These are phyloP conservation scores for Coemansia sp. DNA, from an alignment of 192 early-diverging fungal genomes.

Conservation along the genomic window DNA sequence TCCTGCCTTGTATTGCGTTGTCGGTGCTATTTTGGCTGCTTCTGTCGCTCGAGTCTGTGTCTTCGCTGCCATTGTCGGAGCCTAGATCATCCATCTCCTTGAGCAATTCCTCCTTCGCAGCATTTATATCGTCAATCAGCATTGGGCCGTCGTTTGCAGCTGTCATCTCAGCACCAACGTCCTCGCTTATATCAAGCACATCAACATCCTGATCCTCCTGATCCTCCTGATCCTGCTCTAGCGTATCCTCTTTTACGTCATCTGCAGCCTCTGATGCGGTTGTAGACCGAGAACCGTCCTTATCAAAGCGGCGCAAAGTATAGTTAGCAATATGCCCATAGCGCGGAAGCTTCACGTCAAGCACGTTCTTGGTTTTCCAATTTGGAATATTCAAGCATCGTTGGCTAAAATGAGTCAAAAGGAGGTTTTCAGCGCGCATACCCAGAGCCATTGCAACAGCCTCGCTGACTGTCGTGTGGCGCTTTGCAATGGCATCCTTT, in stretches of 20 bases:
- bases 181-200: neutral
- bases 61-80: neutral
- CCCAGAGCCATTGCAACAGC: conserved; percentile 77
- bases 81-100: conserved; percentile 22
- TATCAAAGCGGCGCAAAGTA: too few species aligned
- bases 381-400: conserved; percentile 63
- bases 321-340: conserved; percentile 25
- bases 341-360: conserved; percentile 16
- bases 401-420: conserved; percentile 97
- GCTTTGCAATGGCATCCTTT: conserved; percentile 74
- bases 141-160: conserved; percentile 1
- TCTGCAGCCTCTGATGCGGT: conserved; percentile 3
- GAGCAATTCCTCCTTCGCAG: conserved; percentile 20
- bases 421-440: conserved; percentile 80
- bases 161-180: conserved; percentile 4
- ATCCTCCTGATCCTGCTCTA: neutral
- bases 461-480: conserved; percentile 86
- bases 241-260: neutral
- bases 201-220: neutral
- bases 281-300: neutral
- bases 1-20: neutral
- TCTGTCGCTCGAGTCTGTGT: neutral
- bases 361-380: conserved; percentile 22
- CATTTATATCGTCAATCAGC: conserved; percentile 10
- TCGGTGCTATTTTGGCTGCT: conserved; percentile 2